phyloP scores from a whole-genome alignment of 2,329 filamentous ascomycete genomes.

The Tolypocladium album region DNA sequence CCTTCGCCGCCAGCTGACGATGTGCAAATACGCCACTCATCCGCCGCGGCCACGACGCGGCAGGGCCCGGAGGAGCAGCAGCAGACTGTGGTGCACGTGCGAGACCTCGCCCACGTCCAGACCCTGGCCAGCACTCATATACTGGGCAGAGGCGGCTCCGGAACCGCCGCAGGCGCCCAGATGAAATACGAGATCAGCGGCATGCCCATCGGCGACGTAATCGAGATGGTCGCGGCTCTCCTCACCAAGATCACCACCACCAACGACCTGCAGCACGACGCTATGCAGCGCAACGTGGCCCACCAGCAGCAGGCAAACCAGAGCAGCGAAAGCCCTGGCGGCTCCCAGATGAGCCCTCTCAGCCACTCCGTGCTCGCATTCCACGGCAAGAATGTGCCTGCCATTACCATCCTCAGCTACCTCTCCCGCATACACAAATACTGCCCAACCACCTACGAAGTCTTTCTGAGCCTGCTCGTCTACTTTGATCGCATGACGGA shows the following conservation, averaged over 20 bases:
- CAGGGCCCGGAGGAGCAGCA: conserved; percentile 1
- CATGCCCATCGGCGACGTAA: conserved; percentile 95
- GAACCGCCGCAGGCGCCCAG: conserved; percentile 39
- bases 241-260: conserved; percentile 96
- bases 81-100: conserved; percentile 59
- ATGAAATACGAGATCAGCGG: conserved; percentile 87
- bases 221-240: conserved; percentile 96
- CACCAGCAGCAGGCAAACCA: conserved; percentile 45
- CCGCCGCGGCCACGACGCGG: not conserved
- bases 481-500: conserved; percentile 99
- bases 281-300: conserved; percentile 62
- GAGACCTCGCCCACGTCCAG: conserved; percentile 84
- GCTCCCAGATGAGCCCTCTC: conserved; percentile 51
- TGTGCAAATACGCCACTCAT: conserved; percentile 17
- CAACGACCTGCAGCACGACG: conserved; percentile 89
- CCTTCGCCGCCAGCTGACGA: conserved; percentile 26
- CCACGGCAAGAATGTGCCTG: conserved; percentile 95
- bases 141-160: conserved; percentile 37
- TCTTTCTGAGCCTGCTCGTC: conserved; percentile 87
- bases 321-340: conserved; percentile 29
- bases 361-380: conserved; percentile 75
- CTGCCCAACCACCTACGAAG: conserved; percentile 95
- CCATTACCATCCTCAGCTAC: conserved; percentile 94
- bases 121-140: conserved; percentile 74
- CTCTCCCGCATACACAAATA: conserved; percentile 96